Conservation (phyloP, 257 asterid species). For the Oldenlandia corymbosa region DNA sequence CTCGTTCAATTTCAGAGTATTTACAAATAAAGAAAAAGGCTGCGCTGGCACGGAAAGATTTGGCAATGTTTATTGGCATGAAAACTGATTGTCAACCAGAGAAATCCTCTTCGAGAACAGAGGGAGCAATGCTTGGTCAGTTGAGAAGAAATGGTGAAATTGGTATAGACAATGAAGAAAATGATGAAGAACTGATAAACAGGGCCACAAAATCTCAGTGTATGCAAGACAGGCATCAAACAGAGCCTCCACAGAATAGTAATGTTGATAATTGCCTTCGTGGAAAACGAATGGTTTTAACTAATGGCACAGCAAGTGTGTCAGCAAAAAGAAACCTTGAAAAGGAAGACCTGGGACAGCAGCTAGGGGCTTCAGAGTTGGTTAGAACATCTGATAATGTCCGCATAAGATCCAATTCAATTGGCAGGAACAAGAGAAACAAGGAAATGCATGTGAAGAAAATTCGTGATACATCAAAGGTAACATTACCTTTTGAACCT, state of each 20-base stretch:
- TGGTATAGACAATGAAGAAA: slow-evolving; percentile 8
- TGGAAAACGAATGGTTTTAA: slow-evolving; percentile 19
- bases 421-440: slow-evolving; percentile 15
- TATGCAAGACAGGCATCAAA: slow-evolving; percentile 25
- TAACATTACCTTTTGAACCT: slow-evolving; percentile 19
- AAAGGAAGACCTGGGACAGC: slow-evolving; percentile 20
- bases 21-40: slow-evolving; percentile 37
- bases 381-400: slow-evolving; percentile 20
- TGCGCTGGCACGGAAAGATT: slow-evolving; percentile 46
- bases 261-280: slow-evolving; percentile 20
- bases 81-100: slow-evolving; percentile 23
- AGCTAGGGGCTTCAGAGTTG: slow-evolving; percentile 18
- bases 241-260: slow-evolving; percentile 26
- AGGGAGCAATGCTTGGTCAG: slow-evolving; percentile 10
- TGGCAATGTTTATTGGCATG: slow-evolving; percentile 37
- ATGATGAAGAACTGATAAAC: slow-evolving; percentile 8
- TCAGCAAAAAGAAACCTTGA: slow-evolving; percentile 15
- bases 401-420: slow-evolving; percentile 16
- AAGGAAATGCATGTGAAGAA: slow-evolving; percentile 22
- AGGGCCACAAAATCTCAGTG: slow-evolving; percentile 2
- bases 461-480: slow-evolving; percentile 19
- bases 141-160: slow-evolving; percentile 1
- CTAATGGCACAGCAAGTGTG: slow-evolving; percentile 13
- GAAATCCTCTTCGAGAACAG: slow-evolving; percentile 10
- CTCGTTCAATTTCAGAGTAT: slow-evolving; percentile 50